A percentile compares a stretch with the other conserved stretches of the same genome.
Evolutionary conservation across 108 stramenopile genomes (phyloP).

Genomic region (Poteriospumella lacustris): DNA sequence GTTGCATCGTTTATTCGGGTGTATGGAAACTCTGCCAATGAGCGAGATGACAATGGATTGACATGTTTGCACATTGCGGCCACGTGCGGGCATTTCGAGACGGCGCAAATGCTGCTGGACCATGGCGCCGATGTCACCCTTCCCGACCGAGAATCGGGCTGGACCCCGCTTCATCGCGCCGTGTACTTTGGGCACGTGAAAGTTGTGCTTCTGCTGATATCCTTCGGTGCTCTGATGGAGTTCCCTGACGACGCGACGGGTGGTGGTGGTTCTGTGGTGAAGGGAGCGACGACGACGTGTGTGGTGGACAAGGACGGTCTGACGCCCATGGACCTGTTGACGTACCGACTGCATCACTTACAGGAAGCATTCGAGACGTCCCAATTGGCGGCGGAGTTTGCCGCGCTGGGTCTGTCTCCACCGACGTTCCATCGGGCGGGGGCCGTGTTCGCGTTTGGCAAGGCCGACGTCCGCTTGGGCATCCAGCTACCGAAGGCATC

Average conservation of each 20-base stretch:
- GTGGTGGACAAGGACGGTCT: not conserved
- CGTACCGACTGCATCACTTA: too few relatives aligned
- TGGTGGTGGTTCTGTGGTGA: too few relatives aligned
- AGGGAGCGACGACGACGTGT: too few relatives aligned
- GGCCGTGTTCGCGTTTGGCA: not conserved
- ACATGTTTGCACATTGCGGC: too few relatives aligned
- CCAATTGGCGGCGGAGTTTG: not conserved
- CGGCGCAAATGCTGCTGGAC: constrained; percentile 38
- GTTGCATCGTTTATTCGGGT: too few relatives aligned
- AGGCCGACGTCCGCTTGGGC: not conserved
- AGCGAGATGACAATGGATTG: too few relatives aligned
- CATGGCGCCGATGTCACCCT: constrained; percentile 30
- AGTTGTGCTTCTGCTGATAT: constrained; percentile 34
- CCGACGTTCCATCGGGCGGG: not conserved
- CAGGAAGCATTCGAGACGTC: too few relatives aligned
- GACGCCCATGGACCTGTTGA: not conserved
- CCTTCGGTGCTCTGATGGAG: constrained; percentile 36
- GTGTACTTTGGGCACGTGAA: constrained; percentile 43
- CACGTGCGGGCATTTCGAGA: too few relatives aligned
- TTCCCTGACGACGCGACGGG: constrained; percentile 20
- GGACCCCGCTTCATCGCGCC: constrained; percentile 43
- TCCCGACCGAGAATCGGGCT: constrained; percentile 39
- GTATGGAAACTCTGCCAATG: too few relatives aligned
- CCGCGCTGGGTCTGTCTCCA: not conserved
- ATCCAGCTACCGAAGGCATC: not conserved